Evolutionary conservation across 2,329 filamentous ascomycete genomes (phyloP), one percentile per base, ranked within the genome.

Genomic region (Fusarium tjaetaba): DNA sequence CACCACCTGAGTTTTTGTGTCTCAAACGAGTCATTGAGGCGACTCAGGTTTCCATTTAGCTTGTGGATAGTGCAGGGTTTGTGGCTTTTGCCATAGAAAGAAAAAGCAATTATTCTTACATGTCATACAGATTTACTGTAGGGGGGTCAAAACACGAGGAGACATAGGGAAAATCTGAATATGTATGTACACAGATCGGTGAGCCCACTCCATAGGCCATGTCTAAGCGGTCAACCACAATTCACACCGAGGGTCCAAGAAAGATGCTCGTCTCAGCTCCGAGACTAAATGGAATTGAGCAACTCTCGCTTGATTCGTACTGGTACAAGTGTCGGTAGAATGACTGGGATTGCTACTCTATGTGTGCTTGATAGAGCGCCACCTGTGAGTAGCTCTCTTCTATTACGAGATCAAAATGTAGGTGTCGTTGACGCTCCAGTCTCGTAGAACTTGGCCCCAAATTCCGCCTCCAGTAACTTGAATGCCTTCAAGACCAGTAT

Each of bases 381-480:
- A 42, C 36, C 13, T 42, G 20, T 11, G 38, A 49, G 51, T 26
- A n/a, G 34, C n/a, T 15, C 39, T 20, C 18, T 55, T 26, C 36
- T n/a, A 30, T 24, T 18, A 24, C 18, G 18, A 15, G 9, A 38
- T 39, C 26, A 24, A 26, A 20, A 39, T 32, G 28, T 41, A 26
- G n/a, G 32, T 28, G 24, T 14, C 10, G n/a, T 36, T 79, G 81
- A 91, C 79, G 89, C 87, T 88, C 89, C 91, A 76, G 88, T 86
- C 75, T 86, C 87, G 77, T 79, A 85, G 81, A 93, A 93, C 82
- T 91, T 93, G 49, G 85, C 84, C 71, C 91, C 87, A 79, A 92
- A 93, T 64, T 89, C 88, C 34, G 83, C 82, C 76, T 87, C 87
- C 71, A 93, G 77, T 75, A 85, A 80, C 68, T 83, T 84, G 76